A percentile compares a stretch with the other conserved stretches of the same genome.
These are phyloP conservation scores for Excoecaria cochinchinensis DNA, from an alignment of 345 rosid species.

Conservation along the genomic window DNA sequence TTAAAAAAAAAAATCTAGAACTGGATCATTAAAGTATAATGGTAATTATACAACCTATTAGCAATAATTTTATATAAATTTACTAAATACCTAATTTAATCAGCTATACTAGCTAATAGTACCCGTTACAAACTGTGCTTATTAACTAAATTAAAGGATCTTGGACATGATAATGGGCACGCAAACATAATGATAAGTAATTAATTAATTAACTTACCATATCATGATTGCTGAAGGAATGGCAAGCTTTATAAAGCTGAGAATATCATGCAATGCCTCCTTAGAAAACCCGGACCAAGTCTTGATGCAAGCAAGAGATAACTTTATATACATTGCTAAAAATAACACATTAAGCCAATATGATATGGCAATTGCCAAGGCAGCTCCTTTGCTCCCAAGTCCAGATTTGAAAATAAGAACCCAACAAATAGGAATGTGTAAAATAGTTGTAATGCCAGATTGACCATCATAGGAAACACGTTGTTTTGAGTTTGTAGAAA, in stretches of 20 bases:
- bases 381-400: slow-evolving; percentile 48
- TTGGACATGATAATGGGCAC: too few species aligned
- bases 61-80: too few species aligned
- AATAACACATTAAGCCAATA: slow-evolving; percentile 47
- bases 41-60: too few species aligned
- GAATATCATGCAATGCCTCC: slow-evolving; percentile 39
- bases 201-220: slow-evolving; percentile 29
- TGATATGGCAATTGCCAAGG: slow-evolving; percentile 36
- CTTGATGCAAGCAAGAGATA: slow-evolving; percentile 33
- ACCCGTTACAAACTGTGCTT: too few species aligned
- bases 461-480: slow-evolving; percentile 47
- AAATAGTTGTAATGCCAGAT: slow-evolving; percentile 33
- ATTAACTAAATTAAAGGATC: too few species aligned
- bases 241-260: slow-evolving; percentile 46
- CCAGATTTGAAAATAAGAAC: slow-evolving; percentile 38
- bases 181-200: too few species aligned
- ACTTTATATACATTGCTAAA: slow-evolving; percentile 34
- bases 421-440: slow-evolving; percentile 45
- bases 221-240: slow-evolving; percentile 59
- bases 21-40: too few species aligned
- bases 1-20: too few species aligned
- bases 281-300: slow-evolving; percentile 52
- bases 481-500: slow-evolving; percentile 61
- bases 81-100: too few species aligned
- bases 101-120: too few species aligned